These are phyloP conservation scores for Cryptomeria japonica DNA, from an alignment of 75 land plant species.

Conservation along the genomic window DNA sequence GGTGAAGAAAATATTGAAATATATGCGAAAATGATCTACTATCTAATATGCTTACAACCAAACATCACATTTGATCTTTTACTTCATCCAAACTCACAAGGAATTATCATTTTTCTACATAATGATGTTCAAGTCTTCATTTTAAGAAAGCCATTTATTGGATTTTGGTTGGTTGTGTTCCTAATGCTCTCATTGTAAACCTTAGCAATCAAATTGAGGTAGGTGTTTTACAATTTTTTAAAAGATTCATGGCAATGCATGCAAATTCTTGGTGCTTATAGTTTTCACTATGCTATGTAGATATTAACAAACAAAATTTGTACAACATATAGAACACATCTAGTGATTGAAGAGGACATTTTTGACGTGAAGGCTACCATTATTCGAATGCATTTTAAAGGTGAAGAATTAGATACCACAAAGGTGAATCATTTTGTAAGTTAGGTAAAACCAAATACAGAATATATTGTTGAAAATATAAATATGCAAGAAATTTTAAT, in stretches of 20 bases:
- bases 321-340: slow-evolving; percentile 27
- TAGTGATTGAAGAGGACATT: too few species aligned
- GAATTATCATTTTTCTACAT: slow-evolving; percentile 49
- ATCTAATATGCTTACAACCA: slow-evolving; percentile 72
- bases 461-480: too few species aligned
- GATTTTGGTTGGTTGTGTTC: slow-evolving; percentile 55
- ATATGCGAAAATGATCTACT: slow-evolving; percentile 49
- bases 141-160: slow-evolving; percentile 42
- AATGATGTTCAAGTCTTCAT: slow-evolving; percentile 63
- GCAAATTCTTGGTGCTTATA: not conserved
- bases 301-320: slow-evolving; percentile 24
- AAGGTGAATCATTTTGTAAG: too few species aligned
- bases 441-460: too few species aligned
- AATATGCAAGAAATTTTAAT: too few species aligned
- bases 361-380: too few species aligned
- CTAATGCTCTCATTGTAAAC: slow-evolving; percentile 64
- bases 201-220: slow-evolving; percentile 80
- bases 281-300: not conserved
- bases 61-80: slow-evolving; percentile 58
- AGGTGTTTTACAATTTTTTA: not conserved
- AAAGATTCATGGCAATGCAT: not conserved
- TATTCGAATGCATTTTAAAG: too few species aligned
- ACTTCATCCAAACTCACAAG: slow-evolving; percentile 59
- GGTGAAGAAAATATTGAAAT: slow-evolving; percentile 31
- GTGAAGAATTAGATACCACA: too few species aligned